Evolutionary conservation across 768 basidiomycete genomes (phyloP), one percentile per base, ranked within the genome.

Genomic region (Lactifluus subvellereus): DNA sequence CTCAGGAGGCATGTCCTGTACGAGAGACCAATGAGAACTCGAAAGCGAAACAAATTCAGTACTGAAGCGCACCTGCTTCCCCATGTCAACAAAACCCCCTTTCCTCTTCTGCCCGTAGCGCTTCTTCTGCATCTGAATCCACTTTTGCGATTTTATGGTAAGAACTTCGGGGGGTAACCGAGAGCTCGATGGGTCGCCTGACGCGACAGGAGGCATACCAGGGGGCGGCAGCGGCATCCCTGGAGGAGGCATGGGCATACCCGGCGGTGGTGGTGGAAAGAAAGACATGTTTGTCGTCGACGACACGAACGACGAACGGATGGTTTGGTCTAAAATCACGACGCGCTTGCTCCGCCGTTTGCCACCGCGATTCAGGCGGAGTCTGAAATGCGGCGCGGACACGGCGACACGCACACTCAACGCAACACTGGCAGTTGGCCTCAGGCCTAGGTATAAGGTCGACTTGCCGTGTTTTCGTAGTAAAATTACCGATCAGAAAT

Each of bases 101-200:
- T 86, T 91, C 66, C 91, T 79, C 79, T 91, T 94, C 78, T 89
- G 91, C 59, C 93, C 93, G 67, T 93, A 97, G 63, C 94, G 82
- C 76, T 88, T 94, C 77, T 81, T 87, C 78, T 96, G 94, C 87
- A 94, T 89, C 70, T 91, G 88, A 59, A 90, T 78, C 94, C 94
- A 98, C 80, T 98, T 98, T 78, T 93, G 87, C 42, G 91, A 87
- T 79, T 98, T 99, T 75, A 90, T 87, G 40, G 87, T 85, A 69
- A 98, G 82, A 65, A 88, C 84, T 79, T 86, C 86, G 16, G 80
- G 79, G 45, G 83, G 77, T 69, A 89, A 77, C 37, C 76, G 75
- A 10, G 78, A 77, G 22, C 75, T 69, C 2, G 73, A 73, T 0
- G 78, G 70, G 60, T 75, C 75, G 22, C 64, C 68, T 35, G 70